Conservation (phyloP, 176 grass and related monocot genomes). For the Bromus sterilis region DNA sequence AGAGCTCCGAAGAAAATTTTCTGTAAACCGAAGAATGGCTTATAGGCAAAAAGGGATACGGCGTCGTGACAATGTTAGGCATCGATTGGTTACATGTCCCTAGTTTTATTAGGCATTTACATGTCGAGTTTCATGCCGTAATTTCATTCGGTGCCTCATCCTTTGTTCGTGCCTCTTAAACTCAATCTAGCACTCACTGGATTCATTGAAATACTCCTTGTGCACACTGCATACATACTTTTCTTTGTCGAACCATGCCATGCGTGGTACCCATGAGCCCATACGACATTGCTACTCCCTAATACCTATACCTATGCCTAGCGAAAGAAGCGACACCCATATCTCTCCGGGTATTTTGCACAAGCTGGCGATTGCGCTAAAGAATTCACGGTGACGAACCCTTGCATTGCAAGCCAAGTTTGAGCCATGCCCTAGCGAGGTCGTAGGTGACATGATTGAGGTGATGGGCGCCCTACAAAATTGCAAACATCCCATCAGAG, state of each 20-base stretch:
- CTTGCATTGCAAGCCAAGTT: constrained; percentile 29
- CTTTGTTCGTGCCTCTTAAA: not conserved
- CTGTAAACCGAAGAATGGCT: too few relatives aligned
- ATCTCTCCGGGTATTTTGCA: constrained; percentile 1
- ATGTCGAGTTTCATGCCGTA: not conserved
- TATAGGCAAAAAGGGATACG: too few relatives aligned
- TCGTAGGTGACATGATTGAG: constrained; percentile 20
- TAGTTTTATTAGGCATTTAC: not conserved
- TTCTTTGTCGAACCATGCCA: too few relatives aligned
- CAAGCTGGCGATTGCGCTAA: not conserved
- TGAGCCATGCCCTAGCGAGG: constrained; percentile 26
- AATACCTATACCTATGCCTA: not conserved
- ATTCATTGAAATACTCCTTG: not conserved
- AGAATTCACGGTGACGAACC: not conserved
- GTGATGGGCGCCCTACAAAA: constrained; percentile 6
- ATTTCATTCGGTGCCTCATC: not conserved
- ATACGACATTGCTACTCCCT: not conserved
- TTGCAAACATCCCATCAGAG: constrained; percentile 24
- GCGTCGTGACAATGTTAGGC: too few relatives aligned
- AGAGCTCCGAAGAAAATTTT: too few relatives aligned
- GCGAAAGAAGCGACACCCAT: constrained; percentile 5
- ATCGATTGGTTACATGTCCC: not conserved
- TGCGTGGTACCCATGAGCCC: not conserved
- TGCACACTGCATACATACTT: not conserved
- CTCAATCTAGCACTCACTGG: not conserved